Conservation (phyloP, 495 filamentous ascomycete species). For the Xylaria sp. region DNA sequence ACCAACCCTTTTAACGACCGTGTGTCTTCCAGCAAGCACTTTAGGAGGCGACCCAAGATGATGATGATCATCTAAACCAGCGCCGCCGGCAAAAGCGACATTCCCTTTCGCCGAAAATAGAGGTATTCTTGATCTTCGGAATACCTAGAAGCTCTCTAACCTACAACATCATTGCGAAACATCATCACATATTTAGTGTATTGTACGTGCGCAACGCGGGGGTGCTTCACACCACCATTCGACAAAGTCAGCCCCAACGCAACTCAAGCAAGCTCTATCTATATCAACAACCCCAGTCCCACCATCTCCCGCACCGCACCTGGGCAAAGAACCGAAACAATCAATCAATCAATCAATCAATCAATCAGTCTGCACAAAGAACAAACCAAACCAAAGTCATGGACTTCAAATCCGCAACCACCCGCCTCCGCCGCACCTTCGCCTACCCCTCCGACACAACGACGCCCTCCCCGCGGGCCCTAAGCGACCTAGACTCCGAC, state of each 20-base stretch:
- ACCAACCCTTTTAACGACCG: not conserved
- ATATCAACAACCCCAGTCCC: not conserved
- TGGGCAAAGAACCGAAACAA: too few species aligned
- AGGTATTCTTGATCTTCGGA: too few species aligned
- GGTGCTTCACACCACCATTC: too few species aligned
- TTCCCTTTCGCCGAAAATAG: not conserved
- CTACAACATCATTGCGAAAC: not conserved
- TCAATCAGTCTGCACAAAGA: too few species aligned
- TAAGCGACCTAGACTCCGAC: constrained; percentile 49
- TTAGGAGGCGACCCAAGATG: not conserved
- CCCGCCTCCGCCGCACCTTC: constrained; percentile 67
- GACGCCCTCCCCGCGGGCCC: constrained; percentile 38
- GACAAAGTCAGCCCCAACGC: too few species aligned
- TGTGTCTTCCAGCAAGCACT: not conserved
- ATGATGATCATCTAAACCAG: not conserved
- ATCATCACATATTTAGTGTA: not conserved
- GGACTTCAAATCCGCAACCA: constrained; percentile 31
- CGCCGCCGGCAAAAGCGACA: not conserved
- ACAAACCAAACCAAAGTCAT: constrained; percentile 8
- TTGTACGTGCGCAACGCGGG: not conserved
- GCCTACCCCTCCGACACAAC: constrained; percentile 65
- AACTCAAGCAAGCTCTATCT: not conserved
- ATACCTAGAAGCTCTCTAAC: not conserved
- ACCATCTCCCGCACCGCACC: not conserved
- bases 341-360: too few species aligned